Evolutionary conservation across 495 filamentous ascomycete species (phyloP), one percentile per base, ranked within the genome.

Genomic region (Talaromyces proteolyticus): DNA sequence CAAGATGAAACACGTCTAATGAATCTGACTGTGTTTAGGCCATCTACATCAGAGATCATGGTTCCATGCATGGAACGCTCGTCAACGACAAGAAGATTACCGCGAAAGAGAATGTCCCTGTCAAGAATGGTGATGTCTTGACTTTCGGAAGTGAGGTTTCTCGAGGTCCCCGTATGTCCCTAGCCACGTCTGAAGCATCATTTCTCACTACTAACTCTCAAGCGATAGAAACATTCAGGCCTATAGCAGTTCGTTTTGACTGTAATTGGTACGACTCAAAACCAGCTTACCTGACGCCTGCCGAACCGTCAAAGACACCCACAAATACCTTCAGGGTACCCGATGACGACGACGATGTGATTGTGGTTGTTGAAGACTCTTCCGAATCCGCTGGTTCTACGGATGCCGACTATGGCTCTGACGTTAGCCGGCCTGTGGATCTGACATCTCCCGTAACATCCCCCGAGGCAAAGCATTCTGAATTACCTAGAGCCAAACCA

Each of bases 31-130:
- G 8, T 1, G 8, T 34, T 14, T 43, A 74, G 69, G 50, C 54
- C 43, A 57, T 78, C 29, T 69, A 67, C 17, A 64, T 81, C 42
- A 49, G 61, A 47, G 79, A 83, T 50, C 62, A 57, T 37, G 72
- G 67, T n/a, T 82, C 79, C 11, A 80, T 79, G 53, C 79, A 83
- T 54, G 79, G 79, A 6, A 83, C 79, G 5, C 79, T 58, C 48
- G 34, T 83, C 24, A 73, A 78, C 34, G 64, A 65, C n/a, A 47
- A 55, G 17, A 72, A 65, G 37, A 53, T 83, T 19, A 51, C 57
- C 2, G 21, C 54, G 7, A 59, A 68, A 5, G 56, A 76, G 49
- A 50, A 63, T 24, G 60, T 60, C 20, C 52, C 56, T 5, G 50
- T 82, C n/a, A 46, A 53, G 10, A 61, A 59, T 41, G 75, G 74